These are phyloP conservation scores for Yamadazyma olivae DNA, from an alignment of 805 yeast species.

Conservation along the genomic window DNA sequence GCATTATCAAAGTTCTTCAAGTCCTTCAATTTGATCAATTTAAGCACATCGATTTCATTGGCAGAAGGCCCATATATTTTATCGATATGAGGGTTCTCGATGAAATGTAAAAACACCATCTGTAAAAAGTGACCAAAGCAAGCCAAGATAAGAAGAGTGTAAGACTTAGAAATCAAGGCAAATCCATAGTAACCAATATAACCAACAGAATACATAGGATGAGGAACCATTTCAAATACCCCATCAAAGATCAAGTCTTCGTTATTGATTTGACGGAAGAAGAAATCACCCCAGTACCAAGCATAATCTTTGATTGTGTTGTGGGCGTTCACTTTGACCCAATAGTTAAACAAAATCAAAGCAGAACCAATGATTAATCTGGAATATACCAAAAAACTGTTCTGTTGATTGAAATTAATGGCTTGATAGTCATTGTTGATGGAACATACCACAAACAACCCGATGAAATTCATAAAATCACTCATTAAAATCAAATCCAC, in stretches of 20 bases:
- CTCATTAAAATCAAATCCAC: slow-evolving; percentile 84
- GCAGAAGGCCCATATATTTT: slow-evolving; percentile 62
- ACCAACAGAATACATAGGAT: slow-evolving; percentile 90
- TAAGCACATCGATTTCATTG: slow-evolving; percentile 33
- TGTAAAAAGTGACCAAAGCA: slow-evolving; percentile 74
- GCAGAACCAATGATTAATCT: slow-evolving; percentile 58
- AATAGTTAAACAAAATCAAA: slow-evolving; percentile 67
- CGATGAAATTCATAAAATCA: slow-evolving; percentile 73
- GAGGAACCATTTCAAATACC: slow-evolving; percentile 86
- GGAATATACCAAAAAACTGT: slow-evolving; percentile 40
- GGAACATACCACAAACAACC: slow-evolving; percentile 54
- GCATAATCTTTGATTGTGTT: slow-evolving; percentile 86
- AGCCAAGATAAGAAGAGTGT: slow-evolving; percentile 66
- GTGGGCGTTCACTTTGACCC: slow-evolving; percentile 88
- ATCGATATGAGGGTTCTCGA: slow-evolving; percentile 85
- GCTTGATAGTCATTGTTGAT: slow-evolving; percentile 36
- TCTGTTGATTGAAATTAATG: slow-evolving; percentile 31
- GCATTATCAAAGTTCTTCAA: slow-evolving; percentile 39
- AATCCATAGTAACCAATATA: slow-evolving; percentile 85
- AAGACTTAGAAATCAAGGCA: slow-evolving; percentile 72
- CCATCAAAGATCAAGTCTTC: slow-evolving; percentile 80
- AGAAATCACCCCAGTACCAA: slow-evolving; percentile 95
- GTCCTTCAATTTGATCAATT: slow-evolving; percentile 46
- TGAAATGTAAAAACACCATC: slow-evolving; percentile 67
- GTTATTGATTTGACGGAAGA: slow-evolving; percentile 64